phyloP scores from a whole-genome alignment of 1,284 basidiomycete genomes.

The Serendipita sp. region DNA sequence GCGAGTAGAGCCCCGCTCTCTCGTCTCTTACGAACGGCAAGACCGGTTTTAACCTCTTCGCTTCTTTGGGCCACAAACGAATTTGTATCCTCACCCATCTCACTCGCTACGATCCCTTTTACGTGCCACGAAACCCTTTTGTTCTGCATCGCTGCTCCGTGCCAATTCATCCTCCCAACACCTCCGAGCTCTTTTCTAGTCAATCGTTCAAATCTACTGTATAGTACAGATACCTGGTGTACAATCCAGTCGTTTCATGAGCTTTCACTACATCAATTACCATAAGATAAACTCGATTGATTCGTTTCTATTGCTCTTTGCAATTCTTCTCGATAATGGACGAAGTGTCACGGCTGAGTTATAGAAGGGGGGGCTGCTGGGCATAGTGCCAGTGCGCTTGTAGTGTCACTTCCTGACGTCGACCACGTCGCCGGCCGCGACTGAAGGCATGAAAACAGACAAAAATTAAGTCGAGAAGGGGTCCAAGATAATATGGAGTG shows the following conservation, averaged over 20 bases:
- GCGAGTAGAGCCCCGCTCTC: background rate
- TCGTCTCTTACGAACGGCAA: background rate
- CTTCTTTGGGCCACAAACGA: background rate
- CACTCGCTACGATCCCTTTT: background rate
- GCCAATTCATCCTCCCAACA: background rate
- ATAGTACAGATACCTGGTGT: conserved; percentile 2
- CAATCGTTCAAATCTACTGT: background rate
- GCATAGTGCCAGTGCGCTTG: too few relatives aligned
- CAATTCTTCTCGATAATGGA: too few relatives aligned
- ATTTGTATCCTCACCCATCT: background rate
- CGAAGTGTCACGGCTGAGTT: too few relatives aligned
- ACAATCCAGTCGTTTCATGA: conserved; percentile 2
- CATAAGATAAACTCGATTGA: background rate
- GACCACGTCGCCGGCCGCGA: background rate
- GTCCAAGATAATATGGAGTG: background rate
- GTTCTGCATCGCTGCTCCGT: background rate
- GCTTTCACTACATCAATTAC: background rate
- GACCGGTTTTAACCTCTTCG: background rate
- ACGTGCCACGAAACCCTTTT: background rate
- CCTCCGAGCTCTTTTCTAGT: background rate
- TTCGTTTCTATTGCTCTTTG: too few relatives aligned
- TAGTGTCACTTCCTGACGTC: background rate
- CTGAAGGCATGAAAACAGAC: background rate
- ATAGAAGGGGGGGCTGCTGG: too few relatives aligned
- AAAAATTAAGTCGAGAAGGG: background rate